Percentiles rank a stretch among this genome's conserved stretches.
phyloP scores from a whole-genome alignment of 345 rosid species.

The Mercurialis annua region DNA sequence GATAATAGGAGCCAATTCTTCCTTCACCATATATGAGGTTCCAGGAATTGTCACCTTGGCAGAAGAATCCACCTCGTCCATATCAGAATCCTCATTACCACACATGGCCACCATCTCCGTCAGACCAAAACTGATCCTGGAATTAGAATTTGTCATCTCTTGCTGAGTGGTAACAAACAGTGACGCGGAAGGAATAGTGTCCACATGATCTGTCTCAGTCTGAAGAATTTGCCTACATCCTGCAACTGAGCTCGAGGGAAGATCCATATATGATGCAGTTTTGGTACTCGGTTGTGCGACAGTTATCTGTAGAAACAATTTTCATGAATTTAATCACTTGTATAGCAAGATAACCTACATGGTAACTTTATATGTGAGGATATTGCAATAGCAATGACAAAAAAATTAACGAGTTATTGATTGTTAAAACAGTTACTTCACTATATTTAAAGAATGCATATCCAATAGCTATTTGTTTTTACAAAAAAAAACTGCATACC shows the following conservation, averaged over 20 bases:
- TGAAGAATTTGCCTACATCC: neutral
- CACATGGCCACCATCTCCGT: conserved; percentile 11
- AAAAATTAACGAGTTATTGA: no score
- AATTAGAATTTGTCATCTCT: neutral
- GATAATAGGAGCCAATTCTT: neutral
- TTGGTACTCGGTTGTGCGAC: neutral
- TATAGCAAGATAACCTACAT: neutral
- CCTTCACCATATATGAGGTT: conserved; percentile 9
- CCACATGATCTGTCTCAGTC: neutral
- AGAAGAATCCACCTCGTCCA: conserved; percentile 8
- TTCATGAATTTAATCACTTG: neutral
- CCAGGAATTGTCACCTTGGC: neutral
- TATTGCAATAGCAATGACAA: no score
- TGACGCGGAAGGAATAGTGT: neutral
- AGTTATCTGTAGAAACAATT: neutral
- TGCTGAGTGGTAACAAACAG: neutral
- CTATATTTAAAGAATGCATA: no score
- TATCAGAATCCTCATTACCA: neutral
- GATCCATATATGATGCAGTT: neutral
- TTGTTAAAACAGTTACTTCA: no score
- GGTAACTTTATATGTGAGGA: neutral
- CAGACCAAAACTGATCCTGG: conserved; percentile 2
- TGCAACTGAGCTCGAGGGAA: neutral
- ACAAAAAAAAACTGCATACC: no score
- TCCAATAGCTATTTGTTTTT: no score